Evolutionary conservation across 2,329 filamentous ascomycete species (phyloP).

Genomic region (Epichloe bromicola): DNA sequence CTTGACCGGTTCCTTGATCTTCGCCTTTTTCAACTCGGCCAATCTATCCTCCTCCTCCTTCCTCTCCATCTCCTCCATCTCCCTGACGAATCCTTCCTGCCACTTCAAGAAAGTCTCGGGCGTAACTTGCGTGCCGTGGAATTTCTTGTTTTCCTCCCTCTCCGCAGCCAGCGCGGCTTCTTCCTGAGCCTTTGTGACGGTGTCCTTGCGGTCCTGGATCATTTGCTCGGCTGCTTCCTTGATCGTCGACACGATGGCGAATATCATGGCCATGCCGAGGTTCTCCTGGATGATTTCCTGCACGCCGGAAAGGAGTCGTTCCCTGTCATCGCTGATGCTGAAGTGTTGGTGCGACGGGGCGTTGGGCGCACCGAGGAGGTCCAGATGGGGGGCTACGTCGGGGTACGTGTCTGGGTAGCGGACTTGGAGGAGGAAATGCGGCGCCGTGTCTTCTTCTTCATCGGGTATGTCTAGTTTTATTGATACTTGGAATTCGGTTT

Average conservation of each 20-base stretch:
- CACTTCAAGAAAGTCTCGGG: constrained; percentile 73
- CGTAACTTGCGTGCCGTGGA: constrained; percentile 84
- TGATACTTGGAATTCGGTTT: constrained; percentile 76
- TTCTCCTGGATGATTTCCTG: constrained; percentile 76
- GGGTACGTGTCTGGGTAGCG: constrained; percentile 86
- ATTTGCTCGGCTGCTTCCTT: constrained; percentile 88
- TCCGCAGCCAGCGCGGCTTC: constrained; percentile 49
- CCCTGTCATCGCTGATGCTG: constrained; percentile 69
- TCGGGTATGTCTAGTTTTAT: constrained; percentile 69
- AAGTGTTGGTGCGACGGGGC: constrained; percentile 57
- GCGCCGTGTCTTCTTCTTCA: constrained; percentile 47
- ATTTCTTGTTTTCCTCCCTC: constrained; percentile 90
- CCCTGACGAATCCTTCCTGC: constrained; percentile 63
- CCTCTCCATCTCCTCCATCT: constrained; percentile 63
- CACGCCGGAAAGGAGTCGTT: constrained; percentile 56
- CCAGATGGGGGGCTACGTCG: constrained; percentile 71
- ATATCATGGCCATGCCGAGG: constrained; percentile 94
- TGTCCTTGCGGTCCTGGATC: constrained; percentile 59
- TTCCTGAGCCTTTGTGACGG: constrained; percentile 43
- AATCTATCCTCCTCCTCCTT: constrained; percentile 62
- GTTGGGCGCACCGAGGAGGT: constrained; percentile 64
- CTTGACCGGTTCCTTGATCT: constrained; percentile 59
- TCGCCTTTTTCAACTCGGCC: constrained; percentile 72
- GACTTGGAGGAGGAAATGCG: constrained; percentile 69
- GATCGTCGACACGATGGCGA: constrained; percentile 73